These are phyloP conservation scores for Pouteria glomerata DNA, from an alignment of 148 eudicot genomes.

Conservation along the genomic window DNA sequence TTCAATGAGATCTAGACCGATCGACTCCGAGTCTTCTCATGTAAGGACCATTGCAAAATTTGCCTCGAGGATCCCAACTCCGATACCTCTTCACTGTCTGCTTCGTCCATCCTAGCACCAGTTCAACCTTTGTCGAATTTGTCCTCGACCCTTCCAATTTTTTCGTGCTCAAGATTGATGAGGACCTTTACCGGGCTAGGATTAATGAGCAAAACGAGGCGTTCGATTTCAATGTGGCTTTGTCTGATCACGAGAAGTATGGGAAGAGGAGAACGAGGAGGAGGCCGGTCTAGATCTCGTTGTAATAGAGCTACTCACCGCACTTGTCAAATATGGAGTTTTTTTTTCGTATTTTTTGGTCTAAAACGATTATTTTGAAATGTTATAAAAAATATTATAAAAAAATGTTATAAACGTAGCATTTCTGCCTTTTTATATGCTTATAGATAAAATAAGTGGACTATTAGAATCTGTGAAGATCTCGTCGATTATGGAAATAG, in stretches of 20 bases:
- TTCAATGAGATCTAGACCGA: slow-evolving; percentile 98
- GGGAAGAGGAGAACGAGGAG: slow-evolving; percentile 67
- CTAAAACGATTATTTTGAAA: too few species aligned
- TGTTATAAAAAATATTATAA: too few species aligned
- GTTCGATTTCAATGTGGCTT: slow-evolving; percentile 93
- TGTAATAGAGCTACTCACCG: slow-evolving; percentile 97
- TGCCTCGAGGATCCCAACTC: slow-evolving; percentile 88
- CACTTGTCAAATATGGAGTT: too few species aligned
- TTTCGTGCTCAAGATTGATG: slow-evolving; percentile 87
- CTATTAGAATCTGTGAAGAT: too few species aligned
- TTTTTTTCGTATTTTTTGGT: too few species aligned
- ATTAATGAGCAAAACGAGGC: slow-evolving; percentile 90
- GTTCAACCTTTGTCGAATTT: slow-evolving; percentile 70
- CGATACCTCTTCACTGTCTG: slow-evolving; percentile 90
- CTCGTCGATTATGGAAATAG: too few species aligned
- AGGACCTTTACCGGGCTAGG: slow-evolving; percentile 92
- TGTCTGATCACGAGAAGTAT: slow-evolving; percentile 94
- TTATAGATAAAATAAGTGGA: too few species aligned
- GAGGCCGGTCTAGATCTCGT: slow-evolving; percentile 84
- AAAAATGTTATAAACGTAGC: too few species aligned
- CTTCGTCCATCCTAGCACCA: slow-evolving; percentile 59
- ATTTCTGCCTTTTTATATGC: too few species aligned
- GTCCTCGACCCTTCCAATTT: slow-evolving; percentile 86
- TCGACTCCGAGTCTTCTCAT: slow-evolving; percentile 87
- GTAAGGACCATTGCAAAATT: slow-evolving; percentile 72